Evolutionary conservation across 108 stramenopile genomes (phyloP).

Genomic region (Skeletonema marinoi): DNA sequence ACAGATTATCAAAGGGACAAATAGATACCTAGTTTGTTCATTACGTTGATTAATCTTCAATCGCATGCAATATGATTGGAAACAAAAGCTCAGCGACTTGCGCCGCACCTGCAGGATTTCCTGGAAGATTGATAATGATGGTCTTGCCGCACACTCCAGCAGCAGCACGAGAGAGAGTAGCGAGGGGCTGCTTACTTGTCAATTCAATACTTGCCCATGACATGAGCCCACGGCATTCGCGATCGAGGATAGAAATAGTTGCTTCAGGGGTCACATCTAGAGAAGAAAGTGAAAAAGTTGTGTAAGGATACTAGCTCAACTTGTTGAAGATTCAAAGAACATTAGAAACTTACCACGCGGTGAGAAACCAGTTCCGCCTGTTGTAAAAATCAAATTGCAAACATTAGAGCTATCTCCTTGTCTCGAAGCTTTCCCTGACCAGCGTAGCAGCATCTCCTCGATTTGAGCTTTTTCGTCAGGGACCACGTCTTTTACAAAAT

Average conservation of each 20-base stretch:
- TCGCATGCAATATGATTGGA: constrained; percentile 74
- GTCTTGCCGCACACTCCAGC: constrained; percentile 70
- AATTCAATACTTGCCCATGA: constrained; percentile 73
- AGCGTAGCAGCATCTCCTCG: constrained; percentile 46
- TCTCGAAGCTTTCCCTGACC: constrained; percentile 46
- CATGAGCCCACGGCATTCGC: constrained; percentile 73
- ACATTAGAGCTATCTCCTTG: constrained; percentile 3
- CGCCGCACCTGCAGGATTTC: constrained; percentile 70
- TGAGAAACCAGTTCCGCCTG: constrained; percentile 92
- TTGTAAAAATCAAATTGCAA: constrained; percentile 82
- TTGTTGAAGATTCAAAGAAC: neutral
- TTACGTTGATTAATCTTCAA: constrained; percentile 48
- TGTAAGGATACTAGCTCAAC: neutral
- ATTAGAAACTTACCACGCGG: constrained; percentile 47
- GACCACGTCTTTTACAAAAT: constrained; percentile 59
- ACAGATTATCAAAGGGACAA: neutral
- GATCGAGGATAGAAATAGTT: constrained; percentile 63
- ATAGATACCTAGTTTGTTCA: neutral
- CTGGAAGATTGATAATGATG: constrained; percentile 79
- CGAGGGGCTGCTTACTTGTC: constrained; percentile 64
- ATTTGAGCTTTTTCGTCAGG: constrained; percentile 81
- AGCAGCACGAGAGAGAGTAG: constrained; percentile 78
- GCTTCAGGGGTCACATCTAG: constrained; percentile 92
- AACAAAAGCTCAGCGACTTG: constrained; percentile 74
- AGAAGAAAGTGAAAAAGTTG: neutral